Conservation (phyloP, 495 filamentous ascomycete species). For the Hypoxylon subgilvum region DNA sequence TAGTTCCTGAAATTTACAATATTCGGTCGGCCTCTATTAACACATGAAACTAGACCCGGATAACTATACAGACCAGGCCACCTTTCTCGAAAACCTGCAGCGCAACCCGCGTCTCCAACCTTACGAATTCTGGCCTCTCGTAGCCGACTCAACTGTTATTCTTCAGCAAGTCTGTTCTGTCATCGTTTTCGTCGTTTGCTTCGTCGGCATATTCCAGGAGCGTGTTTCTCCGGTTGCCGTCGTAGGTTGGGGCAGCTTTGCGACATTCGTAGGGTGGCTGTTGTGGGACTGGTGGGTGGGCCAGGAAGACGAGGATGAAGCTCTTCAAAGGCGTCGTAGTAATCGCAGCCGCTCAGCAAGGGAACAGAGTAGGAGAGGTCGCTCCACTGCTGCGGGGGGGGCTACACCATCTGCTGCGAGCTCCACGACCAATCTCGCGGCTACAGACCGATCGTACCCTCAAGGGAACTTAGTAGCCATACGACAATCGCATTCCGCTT, state of each 20-base stretch:
- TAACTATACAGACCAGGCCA: conserved; percentile 96
- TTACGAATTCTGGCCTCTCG: conserved; percentile 97
- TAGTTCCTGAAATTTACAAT: neutral
- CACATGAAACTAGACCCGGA: conserved; percentile 72
- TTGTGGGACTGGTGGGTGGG: conserved; percentile 90
- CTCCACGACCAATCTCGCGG: conserved; percentile 48
- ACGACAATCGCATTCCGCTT: conserved; percentile 39
- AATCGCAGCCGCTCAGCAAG: conserved; percentile 38
- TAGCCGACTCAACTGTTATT: conserved; percentile 94
- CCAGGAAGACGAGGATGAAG: conserved; percentile 55
- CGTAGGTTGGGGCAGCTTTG: conserved; percentile 79
- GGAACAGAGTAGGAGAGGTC: conserved; percentile 37
- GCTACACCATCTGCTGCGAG: conserved; percentile 45
- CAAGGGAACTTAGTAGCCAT: conserved; percentile 25
- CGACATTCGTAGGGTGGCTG: conserved; percentile 86
- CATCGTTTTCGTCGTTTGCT: conserved; percentile 91
- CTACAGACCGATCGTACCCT: conserved; percentile 33
- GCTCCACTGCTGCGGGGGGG: conserved; percentile 18
- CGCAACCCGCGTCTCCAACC: conserved; percentile 92
- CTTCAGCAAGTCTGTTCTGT: conserved; percentile 96
- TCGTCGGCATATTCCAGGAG: conserved; percentile 85
- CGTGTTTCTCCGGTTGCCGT: conserved; percentile 84
- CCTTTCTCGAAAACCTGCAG: conserved; percentile 94
- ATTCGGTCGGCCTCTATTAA: conserved; percentile 1
- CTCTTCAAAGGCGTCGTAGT: conserved; percentile 37